Evolutionary conservation across 2,329 filamentous ascomycete genomes (phyloP), one percentile per base, ranked within the genome.

Genomic region (Fusarium foetens): DNA sequence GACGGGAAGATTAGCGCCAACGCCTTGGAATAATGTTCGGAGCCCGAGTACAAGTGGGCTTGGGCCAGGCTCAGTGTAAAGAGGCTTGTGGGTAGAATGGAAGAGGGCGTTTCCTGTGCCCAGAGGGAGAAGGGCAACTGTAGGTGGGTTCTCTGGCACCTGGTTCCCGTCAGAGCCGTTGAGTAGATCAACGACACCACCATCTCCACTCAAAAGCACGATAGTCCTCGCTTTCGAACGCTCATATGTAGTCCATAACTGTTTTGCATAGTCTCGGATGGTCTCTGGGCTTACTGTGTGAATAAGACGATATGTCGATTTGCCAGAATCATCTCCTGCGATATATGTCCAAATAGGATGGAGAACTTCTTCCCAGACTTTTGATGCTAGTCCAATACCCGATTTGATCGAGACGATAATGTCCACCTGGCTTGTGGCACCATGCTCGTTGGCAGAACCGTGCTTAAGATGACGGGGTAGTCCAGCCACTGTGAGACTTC

Each of bases 121-220:
- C 0, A 92, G 83, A 2, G 90, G 90, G 21, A 92, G 79, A 19
- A 90, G 78, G 0, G 84, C 85, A 36, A 92, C 77, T 5, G 85
- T 80, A 0, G 88, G 87, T 9, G 78, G 75, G 2, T 68, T 41
- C 1, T 60, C 43, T 19, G 64, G 65, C 4, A 59, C 42, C 3
- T 66, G 58, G 1, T 73, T 71, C 31, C 77, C 72, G 16, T 80
- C 77, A 31, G 80, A 85, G 6, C 88, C 88, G 78, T 98, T 97
- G 66, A 97, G 85, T 3, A 96, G 84, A 75, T 98, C 95, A 23
- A 94, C 88, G 5, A 97, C 81, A 10, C 94, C 95, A 19, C 95
- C 95, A 80, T 98, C 95, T 11, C 95, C 95, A 53, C 93, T 95
- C 9, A 98, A 86, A 17, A 98, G 86, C 35, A 98, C 82, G 31